A percentile compares a stretch with the other conserved stretches of the same genome.
Evolutionary conservation across 225 moss, liverwort and hornwort genomes (phyloP).

Genomic region (Polytrichum formosum): DNA sequence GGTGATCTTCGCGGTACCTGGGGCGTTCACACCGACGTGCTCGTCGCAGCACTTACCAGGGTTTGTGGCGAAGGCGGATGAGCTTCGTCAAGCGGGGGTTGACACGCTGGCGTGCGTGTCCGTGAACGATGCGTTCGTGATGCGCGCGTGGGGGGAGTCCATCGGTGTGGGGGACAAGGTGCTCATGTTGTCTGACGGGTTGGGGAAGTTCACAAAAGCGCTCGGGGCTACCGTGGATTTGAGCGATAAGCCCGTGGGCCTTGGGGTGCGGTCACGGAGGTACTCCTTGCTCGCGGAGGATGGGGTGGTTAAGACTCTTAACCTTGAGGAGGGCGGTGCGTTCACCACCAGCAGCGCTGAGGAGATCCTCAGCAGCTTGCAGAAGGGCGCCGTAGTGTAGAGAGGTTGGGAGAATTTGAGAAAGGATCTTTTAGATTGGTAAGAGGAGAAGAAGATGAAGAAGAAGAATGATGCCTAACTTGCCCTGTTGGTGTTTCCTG

Average conservation of each 20-base stretch:
- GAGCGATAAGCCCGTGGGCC: constrained; percentile 77
- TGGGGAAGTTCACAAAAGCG: constrained; percentile 73
- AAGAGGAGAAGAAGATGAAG: too few species aligned
- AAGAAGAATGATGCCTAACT: too few species aligned
- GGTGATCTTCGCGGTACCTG: constrained; percentile 80
- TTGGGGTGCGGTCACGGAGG: constrained; percentile 72
- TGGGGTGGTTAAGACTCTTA: constrained; percentile 76
- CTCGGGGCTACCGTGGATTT: constrained; percentile 68
- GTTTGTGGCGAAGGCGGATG: constrained; percentile 76
- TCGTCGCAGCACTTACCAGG: constrained; percentile 79
- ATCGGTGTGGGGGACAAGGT: constrained; percentile 80
- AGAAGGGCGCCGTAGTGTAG: constrained; percentile 39
- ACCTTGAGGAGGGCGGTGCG: constrained; percentile 89
- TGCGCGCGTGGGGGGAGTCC: constrained; percentile 90
- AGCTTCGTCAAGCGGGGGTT: constrained; percentile 77
- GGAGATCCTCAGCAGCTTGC: constrained; percentile 72
- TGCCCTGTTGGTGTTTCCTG: too few species aligned
- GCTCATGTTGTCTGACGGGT: constrained; percentile 66
- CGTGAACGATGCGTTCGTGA: constrained; percentile 87
- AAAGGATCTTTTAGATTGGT: too few species aligned
- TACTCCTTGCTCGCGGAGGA: constrained; percentile 80
- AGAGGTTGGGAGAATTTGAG: neutral
- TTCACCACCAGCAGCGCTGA: constrained; percentile 82
- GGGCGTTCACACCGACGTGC: constrained; percentile 91
- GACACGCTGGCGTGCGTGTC: constrained; percentile 78